Percentiles rank a stretch among this genome's conserved stretches.
Evolutionary conservation across 768 basidiomycete species (phyloP).

Genomic region (Hypsizygus marmoreus): DNA sequence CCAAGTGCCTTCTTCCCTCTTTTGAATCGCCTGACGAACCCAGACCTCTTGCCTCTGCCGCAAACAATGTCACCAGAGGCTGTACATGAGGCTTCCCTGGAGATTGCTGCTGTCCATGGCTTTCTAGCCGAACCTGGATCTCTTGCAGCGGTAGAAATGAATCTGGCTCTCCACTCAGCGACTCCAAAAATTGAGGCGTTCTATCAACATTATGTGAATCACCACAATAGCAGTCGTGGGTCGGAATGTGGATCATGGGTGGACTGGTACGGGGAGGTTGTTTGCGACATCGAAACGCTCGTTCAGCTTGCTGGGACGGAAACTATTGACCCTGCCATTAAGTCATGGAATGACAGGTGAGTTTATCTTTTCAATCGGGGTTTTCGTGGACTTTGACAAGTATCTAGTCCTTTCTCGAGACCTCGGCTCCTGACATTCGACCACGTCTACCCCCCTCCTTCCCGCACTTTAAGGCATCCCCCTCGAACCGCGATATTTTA

Average conservation of each 20-base stretch:
- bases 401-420: conserved; percentile 31
- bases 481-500: conserved; percentile 77
- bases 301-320: conserved; percentile 53
- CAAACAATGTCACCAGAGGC: conserved; percentile 47
- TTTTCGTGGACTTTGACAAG: not conserved
- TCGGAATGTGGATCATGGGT: conserved; percentile 71
- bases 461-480: conserved; percentile 46
- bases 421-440: conserved; percentile 74
- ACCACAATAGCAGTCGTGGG: conserved; percentile 29
- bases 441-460: conserved; percentile 62
- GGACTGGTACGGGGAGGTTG: conserved; percentile 77
- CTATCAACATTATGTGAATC: conserved; percentile 66
- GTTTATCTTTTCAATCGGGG: conserved; percentile 10
- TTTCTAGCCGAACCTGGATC: conserved; percentile 52
- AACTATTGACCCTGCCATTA: conserved; percentile 42
- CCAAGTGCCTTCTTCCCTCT: conserved; percentile 76
- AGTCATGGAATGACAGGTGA: conserved; percentile 25
- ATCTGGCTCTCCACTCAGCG: conserved; percentile 75
- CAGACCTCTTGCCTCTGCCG: conserved; percentile 38
- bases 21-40: conserved; percentile 63
- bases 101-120: conserved; percentile 48
- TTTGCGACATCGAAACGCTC: conserved; percentile 68
- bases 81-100: conserved; percentile 54
- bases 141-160: conserved; percentile 63
- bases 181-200: conserved; percentile 84